phyloP scores from a whole-genome alignment of 179 eudicot genomes.

The Beta lomatogona region DNA sequence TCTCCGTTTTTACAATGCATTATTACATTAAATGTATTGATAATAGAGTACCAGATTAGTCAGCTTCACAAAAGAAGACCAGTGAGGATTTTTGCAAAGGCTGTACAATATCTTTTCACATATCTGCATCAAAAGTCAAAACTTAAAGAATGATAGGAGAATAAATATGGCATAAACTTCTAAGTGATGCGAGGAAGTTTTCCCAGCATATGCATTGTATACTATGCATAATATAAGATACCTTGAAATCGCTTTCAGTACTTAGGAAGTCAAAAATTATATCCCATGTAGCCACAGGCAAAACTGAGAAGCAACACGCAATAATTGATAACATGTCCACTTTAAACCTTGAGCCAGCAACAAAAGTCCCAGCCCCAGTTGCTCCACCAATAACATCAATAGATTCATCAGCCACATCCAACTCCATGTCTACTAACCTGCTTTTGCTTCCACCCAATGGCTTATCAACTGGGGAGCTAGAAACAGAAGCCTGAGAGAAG shows the following conservation, averaged over 20 bases:
- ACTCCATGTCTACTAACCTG: constrained; percentile 70
- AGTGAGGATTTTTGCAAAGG: constrained; percentile 76
- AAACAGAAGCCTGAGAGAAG: constrained; percentile 37
- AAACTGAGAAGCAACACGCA: constrained; percentile 63
- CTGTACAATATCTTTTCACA: constrained; percentile 46
- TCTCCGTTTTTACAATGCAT: background rate
- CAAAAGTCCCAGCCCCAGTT: constrained; percentile 38
- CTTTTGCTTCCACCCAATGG: constrained; percentile 37
- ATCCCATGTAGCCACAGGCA: constrained; percentile 82
- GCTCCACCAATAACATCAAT: constrained; percentile 47
- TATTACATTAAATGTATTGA: background rate
- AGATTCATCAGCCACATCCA: constrained; percentile 70
- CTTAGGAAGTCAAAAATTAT: constrained; percentile 60
- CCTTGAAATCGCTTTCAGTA: constrained; percentile 66
- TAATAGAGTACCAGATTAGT: constrained; percentile 59
- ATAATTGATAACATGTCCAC: constrained; percentile 60
- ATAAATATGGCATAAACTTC: background rate
- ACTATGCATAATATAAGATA: constrained; percentile 32
- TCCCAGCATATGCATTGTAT: background rate
- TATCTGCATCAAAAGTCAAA: constrained; percentile 41
- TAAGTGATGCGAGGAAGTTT: background rate
- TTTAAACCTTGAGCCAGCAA: constrained; percentile 51
- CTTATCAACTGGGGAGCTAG: constrained; percentile 36
- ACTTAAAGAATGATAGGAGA: background rate
- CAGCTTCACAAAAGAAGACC: constrained; percentile 63